Evolutionary conservation across 805 yeast genomes (phyloP), one percentile per base, ranked within the genome.

Genomic region (Yarrowia hollandica): DNA sequence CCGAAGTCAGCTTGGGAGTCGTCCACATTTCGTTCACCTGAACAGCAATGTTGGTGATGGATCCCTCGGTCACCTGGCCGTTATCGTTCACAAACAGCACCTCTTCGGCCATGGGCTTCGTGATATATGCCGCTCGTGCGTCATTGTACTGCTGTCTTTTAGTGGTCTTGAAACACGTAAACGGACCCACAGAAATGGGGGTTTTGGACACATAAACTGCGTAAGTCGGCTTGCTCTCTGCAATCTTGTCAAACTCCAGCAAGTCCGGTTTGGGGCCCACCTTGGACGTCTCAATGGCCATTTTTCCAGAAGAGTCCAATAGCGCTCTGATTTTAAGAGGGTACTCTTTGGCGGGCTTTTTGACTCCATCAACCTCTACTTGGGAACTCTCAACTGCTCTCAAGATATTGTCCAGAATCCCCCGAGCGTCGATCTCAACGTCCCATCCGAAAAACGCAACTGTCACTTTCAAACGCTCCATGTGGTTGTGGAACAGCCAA

Each of bases 81-180:
- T 16, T 15, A n/a, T 35, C 58, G 38, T 52, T 52, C 18, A 35
- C 44, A 26, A 52, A 37, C 33, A 52, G n/a, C 33, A 52, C 58
- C 35, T 52, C 58, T 19, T 52, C 44, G 11, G 33, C 2, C 35
- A 25, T 18, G n/a, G 58, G 44, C 8, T 25, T 28, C 5, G 58
- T 25, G 26, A 52, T 35, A 19, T 52, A 52, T 1, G 15, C 35
- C 11, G 33, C 26, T 18, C 58, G 23, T 4, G 58, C 58, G 18
- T 23, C 44, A 11, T 52, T 52, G 26, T 52, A 52, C 19, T 52
- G 58, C 4, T 52, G 14, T 37, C 58, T 18, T 8, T 35, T 37
- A 1, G 58, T 52, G 15, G 58, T 52, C n/a, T 52, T 52, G 44
- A 52, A 52, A 14, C 44, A 26, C n/a, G 58, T 52, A 19, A 52